Evolutionary conservation across 2,329 filamentous ascomycete species (phyloP), one percentile per base, ranked within the genome.

Genomic region (Colletotrichum tanaceti): DNA sequence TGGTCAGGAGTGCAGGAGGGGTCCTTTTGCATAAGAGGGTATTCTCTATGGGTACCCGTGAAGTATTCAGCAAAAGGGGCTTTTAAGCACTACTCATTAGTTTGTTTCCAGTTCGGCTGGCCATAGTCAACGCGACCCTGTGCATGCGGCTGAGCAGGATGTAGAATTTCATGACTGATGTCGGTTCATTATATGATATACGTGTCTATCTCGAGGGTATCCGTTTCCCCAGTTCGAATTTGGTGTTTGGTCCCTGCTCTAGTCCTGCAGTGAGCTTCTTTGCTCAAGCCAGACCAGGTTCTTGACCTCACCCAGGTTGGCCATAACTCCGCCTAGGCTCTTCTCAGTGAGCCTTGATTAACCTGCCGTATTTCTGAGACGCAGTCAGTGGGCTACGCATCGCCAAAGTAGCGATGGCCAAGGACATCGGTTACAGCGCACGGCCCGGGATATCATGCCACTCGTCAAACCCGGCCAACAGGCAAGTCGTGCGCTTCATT

Each of bases 1-100:
- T 61, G 55, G 61, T 57, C 22, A 59, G 57, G 7, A 59, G 14
- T 38, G 62, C 55, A 49, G 63, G 61, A 57, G 65, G 47, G 55
- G 55, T 39, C 3, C 10, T 52, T 57, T 4, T 41, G 22, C 28
- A 38, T 55, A 28, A 43, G 35, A 38, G 49, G 22, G 41, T 65
- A 50, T 55, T 13, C 4, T 24, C 13, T 28, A 20, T 13, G 47
- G 63, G 47, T 47, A 41, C 11, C 7, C 13, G n/a, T 14, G 16
- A 11, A 39, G 6, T 65, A 65, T 60, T 32, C 18, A 39, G 2
- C 10, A 60, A 65, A 57, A 3, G 28, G 61, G 24, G 24, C 18
- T 11, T 3, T 14, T 3, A 9, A 7, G 28, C 28, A 6, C 32
- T 22, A 10, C 3, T n/a, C n/a, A n/a, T n/a, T n/a, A n/a, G 22